These are phyloP conservation scores for Exophiala alcalophila DNA, from an alignment of 2,329 filamentous ascomycete species.

Conservation along the genomic window DNA sequence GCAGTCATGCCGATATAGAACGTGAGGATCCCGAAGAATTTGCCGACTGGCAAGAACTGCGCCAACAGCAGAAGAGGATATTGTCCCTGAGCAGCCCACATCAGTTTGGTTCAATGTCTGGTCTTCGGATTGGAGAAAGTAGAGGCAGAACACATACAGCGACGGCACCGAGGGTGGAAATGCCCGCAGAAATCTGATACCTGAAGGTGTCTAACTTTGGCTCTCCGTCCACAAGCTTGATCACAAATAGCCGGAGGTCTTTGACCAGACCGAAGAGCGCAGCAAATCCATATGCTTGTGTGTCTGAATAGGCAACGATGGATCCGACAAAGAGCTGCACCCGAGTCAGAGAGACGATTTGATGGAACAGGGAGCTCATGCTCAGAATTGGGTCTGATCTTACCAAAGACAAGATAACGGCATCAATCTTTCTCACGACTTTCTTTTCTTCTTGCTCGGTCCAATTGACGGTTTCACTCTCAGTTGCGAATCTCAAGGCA, in stretches of 20 bases:
- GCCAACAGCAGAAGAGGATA: slow-evolving; percentile 12
- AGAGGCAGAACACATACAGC: slow-evolving; percentile 3
- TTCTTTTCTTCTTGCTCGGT: slow-evolving; percentile 9
- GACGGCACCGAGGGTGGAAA: slow-evolving; percentile 5
- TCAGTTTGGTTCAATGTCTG: not conserved
- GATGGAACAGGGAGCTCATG: not conserved
- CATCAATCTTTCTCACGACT: slow-evolving; percentile 12
- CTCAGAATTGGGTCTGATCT: too few relatives aligned
- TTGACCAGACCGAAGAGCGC: slow-evolving; percentile 14
- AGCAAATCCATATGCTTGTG: slow-evolving; percentile 14
- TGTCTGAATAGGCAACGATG: slow-evolving; percentile 13
- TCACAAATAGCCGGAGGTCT: slow-evolving; percentile 10
- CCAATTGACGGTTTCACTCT: slow-evolving; percentile 7
- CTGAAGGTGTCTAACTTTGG: slow-evolving; percentile 5
- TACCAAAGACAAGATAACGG: slow-evolving; percentile 11
- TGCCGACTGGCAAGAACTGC: slow-evolving; percentile 8
- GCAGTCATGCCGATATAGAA: slow-evolving; percentile 8
- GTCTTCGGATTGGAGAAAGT: too few relatives aligned
- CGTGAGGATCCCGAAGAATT: slow-evolving; percentile 2
- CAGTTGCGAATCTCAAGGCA: slow-evolving; percentile 7
- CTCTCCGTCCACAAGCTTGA: slow-evolving; percentile 4
- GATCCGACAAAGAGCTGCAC: slow-evolving; percentile 12
- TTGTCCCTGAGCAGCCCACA: slow-evolving; percentile 4
- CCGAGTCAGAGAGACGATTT: too few relatives aligned
- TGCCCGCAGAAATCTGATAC: slow-evolving; percentile 12